Percentiles rank a stretch among this genome's conserved stretches.
Evolutionary conservation across 2,329 filamentous ascomycete species (phyloP).

Genomic region (Metarhizium rileyi): DNA sequence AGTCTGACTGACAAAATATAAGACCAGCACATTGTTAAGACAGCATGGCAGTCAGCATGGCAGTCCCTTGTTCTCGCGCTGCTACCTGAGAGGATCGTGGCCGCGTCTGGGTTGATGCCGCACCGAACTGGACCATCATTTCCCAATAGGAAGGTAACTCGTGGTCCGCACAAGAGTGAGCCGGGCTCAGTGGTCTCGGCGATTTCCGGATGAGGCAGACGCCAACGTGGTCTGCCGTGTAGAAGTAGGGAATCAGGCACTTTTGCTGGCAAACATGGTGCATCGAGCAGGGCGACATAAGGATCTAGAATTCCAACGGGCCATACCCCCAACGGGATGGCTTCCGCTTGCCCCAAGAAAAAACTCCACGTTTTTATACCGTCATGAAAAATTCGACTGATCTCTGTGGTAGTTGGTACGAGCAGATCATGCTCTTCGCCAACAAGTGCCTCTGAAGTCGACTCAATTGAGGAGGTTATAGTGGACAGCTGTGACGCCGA

Average conservation of each 20-base stretch:
- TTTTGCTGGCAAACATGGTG: not conserved
- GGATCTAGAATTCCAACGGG: not conserved
- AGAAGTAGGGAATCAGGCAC: not conserved
- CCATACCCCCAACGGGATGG: not conserved
- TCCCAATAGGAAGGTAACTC: not conserved
- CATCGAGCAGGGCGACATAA: not conserved
- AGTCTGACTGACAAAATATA: slow-evolving; percentile 4
- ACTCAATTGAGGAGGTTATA: not conserved
- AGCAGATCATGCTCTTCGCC: not conserved
- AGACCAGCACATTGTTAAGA: slow-evolving; percentile 4
- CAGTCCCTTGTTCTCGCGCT: not conserved
- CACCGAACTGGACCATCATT: not conserved
- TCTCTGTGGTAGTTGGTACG: not conserved
- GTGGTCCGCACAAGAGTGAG: not conserved
- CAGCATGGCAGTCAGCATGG: not conserved
- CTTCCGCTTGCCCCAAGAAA: not conserved
- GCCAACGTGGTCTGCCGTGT: not conserved
- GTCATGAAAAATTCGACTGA: not conserved
- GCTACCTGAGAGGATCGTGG: not conserved
- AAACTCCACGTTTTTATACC: not conserved
- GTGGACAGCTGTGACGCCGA: not conserved
- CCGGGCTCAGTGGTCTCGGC: not conserved
- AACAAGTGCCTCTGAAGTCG: not conserved
- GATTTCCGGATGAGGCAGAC: not conserved
- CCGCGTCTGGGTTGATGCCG: not conserved